Evolutionary conservation across 1,284 basidiomycete genomes (phyloP).

Genomic region (Polyporus tsugae): DNA sequence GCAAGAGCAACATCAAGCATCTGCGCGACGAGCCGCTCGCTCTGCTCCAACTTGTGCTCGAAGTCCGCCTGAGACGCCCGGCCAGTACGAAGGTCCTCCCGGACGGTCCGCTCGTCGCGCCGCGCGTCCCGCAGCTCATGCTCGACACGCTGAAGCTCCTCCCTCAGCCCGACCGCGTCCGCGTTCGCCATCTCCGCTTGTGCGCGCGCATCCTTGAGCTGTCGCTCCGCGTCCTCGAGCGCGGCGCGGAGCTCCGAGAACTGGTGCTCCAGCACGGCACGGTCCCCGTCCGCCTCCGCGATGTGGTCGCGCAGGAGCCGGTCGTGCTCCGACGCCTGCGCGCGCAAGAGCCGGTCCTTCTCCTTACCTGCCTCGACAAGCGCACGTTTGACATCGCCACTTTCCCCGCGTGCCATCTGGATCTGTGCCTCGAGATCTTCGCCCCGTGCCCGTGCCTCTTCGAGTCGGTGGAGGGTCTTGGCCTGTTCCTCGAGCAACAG

Average conservation of each 20-base stretch:
- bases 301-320: conserved; percentile 86
- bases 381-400: conserved; percentile 71
- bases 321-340: conserved; percentile 84
- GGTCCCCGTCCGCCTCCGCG: conserved; percentile 90
- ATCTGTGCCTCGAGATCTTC: conserved; percentile 82
- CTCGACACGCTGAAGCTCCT: conserved; percentile 76
- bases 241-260: conserved; percentile 78
- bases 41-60: conserved; percentile 69
- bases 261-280: conserved; percentile 88
- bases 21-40: conserved; percentile 70
- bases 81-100: conserved; percentile 68
- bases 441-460: conserved; percentile 75
- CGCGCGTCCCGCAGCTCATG: conserved; percentile 70
- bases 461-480: conserved; percentile 70
- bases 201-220: conserved; percentile 66
- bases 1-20: conserved; percentile 78
- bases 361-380: conserved; percentile 73
- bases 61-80: conserved; percentile 70
- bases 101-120: conserved; percentile 66
- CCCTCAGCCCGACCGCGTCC: conserved; percentile 71
- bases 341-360: conserved; percentile 78
- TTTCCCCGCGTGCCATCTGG: conserved; percentile 68
- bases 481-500: conserved; percentile 79
- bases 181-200: conserved; percentile 68
- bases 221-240: conserved; percentile 64